Conservation (phyloP, 2,329 filamentous ascomycete species). For the Colletotrichum aenigma region DNA sequence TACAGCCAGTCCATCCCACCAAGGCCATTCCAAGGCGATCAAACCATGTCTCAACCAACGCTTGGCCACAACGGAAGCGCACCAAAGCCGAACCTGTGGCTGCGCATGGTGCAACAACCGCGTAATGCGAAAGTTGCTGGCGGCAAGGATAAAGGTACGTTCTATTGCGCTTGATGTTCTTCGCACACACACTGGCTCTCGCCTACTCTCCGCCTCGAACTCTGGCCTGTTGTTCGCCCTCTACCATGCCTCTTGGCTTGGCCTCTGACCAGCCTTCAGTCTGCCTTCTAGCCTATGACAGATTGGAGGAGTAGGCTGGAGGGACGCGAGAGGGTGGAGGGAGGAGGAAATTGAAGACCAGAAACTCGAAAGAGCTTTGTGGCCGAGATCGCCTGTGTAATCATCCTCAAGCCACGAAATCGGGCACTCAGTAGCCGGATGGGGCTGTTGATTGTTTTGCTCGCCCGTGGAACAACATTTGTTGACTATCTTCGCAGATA, state of each 20-base stretch:
- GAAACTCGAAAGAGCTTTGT: not conserved
- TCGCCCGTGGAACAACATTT: not conserved
- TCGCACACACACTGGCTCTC: not conserved
- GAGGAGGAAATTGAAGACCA: not conserved
- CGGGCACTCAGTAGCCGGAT: not conserved
- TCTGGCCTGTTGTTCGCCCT: not conserved
- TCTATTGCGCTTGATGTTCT: not conserved
- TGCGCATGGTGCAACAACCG: not conserved
- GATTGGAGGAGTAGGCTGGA: not conserved
- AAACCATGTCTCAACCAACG: not conserved
- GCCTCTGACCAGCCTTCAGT: not conserved
- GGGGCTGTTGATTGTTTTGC: not conserved
- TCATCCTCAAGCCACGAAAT: not conserved
- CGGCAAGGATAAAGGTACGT: conserved; percentile 75
- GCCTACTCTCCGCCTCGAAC: not conserved
- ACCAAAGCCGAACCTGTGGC: conserved; percentile 36
- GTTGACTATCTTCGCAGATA: conserved; percentile 51
- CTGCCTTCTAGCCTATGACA: not conserved
- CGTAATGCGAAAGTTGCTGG: conserved; percentile 33
- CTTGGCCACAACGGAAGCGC: not conserved
- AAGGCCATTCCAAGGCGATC: not conserved
- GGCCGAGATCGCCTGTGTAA: not conserved
- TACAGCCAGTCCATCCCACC: not conserved
- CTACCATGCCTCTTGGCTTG: not conserved
- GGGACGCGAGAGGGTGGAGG: not conserved